These are phyloP conservation scores for Exophiala bonariae DNA, from an alignment of 2,329 filamentous ascomycete species.

Conservation along the genomic window DNA sequence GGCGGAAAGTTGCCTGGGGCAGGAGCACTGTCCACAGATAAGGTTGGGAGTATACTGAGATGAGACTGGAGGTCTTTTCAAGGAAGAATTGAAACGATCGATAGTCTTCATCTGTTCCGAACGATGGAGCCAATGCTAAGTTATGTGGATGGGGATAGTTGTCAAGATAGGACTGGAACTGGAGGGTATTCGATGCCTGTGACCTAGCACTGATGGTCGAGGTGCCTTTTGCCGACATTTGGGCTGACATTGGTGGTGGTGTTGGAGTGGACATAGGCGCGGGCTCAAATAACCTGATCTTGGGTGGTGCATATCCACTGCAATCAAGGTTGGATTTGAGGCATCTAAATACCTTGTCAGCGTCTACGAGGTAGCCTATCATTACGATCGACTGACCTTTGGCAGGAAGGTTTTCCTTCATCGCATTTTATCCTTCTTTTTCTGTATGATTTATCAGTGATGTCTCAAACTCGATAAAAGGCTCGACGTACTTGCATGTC, in stretches of 20 bases:
- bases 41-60: conserved; percentile 20
- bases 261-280: conserved; percentile 3
- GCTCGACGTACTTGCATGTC: conserved; percentile 22
- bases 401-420: conserved; percentile 19
- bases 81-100: conserved; percentile 22
- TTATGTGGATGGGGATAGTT: conserved; percentile 13
- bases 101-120: conserved; percentile 18
- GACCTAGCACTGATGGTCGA: no score
- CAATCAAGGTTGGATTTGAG: conserved; percentile 18
- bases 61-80: conserved; percentile 16
- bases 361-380: not conserved
- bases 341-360: conserved; percentile 10
- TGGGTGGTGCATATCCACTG: conserved; percentile 18
- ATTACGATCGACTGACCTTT: conserved; percentile 8
- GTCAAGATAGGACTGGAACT: conserved; percentile 9
- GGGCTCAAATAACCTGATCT: conserved; percentile 20
- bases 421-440: conserved; percentile 21
- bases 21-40: conserved; percentile 20
- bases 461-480: no score
- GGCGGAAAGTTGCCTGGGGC: conserved; percentile 21
- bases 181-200: not conserved
- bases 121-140: conserved; percentile 12
- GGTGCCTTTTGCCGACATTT: not conserved
- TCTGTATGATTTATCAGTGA: conserved; percentile 4
- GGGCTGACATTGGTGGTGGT: not conserved